Conservation (phyloP, 495 filamentous ascomycete species). For the Beverwykella pulmonaria region DNA sequence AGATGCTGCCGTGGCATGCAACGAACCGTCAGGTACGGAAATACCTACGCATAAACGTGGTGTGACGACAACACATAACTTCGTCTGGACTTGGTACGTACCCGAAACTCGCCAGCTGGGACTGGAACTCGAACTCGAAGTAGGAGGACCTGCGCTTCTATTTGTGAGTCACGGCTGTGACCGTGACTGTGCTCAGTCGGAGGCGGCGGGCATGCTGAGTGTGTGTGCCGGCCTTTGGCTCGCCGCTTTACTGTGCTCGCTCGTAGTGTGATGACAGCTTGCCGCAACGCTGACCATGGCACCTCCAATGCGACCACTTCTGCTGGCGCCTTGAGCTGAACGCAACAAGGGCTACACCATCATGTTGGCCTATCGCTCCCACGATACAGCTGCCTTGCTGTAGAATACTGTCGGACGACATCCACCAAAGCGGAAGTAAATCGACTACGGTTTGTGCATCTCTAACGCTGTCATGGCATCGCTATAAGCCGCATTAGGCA, state of each 20-base stretch:
- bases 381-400: no score
- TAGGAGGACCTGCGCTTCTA: neutral
- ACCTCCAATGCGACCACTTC: neutral
- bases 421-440: no score
- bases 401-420: no score
- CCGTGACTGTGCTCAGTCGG: neutral
- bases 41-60: neutral
- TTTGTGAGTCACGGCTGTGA: neutral
- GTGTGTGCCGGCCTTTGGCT: neutral
- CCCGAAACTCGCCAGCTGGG: neutral
- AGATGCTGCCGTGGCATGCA: neutral
- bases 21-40: neutral
- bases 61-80: neutral
- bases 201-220: neutral
- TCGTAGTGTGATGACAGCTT: neutral
- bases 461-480: no score
- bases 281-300: neutral
- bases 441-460: no score
- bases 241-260: neutral
- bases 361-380: neutral
- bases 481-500: no score
- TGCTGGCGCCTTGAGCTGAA: neutral
- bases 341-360: neutral
- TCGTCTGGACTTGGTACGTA: neutral
- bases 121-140: neutral